These are phyloP conservation scores for Grosmannia penicillata DNA, from an alignment of 2,329 filamentous ascomycete genomes.

Conservation along the genomic window DNA sequence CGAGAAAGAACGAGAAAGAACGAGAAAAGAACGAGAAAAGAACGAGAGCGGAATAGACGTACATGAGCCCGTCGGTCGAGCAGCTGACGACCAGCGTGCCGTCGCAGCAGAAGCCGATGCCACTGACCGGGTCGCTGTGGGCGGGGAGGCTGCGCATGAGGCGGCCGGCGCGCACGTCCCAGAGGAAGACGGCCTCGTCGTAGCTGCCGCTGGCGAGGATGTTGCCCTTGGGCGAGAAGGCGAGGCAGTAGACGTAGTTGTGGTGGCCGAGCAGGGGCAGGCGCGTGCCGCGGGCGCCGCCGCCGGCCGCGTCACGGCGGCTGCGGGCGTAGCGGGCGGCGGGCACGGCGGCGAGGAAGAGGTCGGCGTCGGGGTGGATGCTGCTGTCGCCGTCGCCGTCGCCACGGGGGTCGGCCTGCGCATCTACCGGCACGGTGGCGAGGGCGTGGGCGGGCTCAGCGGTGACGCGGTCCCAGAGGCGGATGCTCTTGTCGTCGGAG, in stretches of 20 bases:
- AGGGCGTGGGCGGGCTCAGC: constrained; percentile 22
- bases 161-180: constrained; percentile 80
- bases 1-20: neutral
- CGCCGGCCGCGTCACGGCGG: constrained; percentile 2
- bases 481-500: constrained; percentile 90
- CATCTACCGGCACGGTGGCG: too few species aligned
- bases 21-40: neutral
- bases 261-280: constrained; percentile 69
- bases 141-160: constrained; percentile 86
- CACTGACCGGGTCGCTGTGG: constrained; percentile 86
- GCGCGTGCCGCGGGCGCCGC: constrained; percentile 21
- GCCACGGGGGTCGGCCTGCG: constrained; percentile 3
- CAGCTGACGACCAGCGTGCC: constrained; percentile 87
- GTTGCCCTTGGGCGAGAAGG: constrained; percentile 96
- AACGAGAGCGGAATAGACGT: constrained; percentile 18
- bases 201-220: constrained; percentile 92
- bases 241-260: constrained; percentile 88
- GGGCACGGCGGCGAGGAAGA: neutral
- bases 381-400: constrained; percentile 3
- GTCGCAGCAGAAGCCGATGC: constrained; percentile 85
- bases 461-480: constrained; percentile 73
- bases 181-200: constrained; percentile 92
- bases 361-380: neutral
- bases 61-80: constrained; percentile 80
- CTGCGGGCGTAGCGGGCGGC: constrained; percentile 3